phyloP scores from a whole-genome alignment of 352 stramenopile genomes.

The Phytophthora colocasiae region DNA sequence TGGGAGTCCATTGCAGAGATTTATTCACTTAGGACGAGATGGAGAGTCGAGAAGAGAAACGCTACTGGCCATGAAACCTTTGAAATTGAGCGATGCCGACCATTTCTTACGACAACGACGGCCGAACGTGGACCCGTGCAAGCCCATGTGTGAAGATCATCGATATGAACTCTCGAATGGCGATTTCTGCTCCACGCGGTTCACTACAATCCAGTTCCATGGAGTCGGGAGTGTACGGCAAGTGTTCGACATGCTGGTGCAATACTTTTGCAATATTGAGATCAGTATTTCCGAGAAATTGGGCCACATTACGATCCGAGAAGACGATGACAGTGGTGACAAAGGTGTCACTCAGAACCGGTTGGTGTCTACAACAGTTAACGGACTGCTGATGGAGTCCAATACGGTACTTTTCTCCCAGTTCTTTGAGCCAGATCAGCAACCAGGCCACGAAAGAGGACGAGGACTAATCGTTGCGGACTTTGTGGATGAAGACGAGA shows the following conservation, averaged over 20 bases:
- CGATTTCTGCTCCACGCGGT: constrained; percentile 38
- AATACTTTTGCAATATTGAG: constrained; percentile 48
- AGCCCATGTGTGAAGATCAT: constrained; percentile 40
- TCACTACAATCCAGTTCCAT: constrained; percentile 43
- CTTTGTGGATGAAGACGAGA: constrained; percentile 46
- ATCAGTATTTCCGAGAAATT: constrained; percentile 52
- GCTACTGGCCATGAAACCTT: constrained; percentile 29
- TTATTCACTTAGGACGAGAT: constrained; percentile 34
- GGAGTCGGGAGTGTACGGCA: constrained; percentile 33
- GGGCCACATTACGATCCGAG: constrained; percentile 47
- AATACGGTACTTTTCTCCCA: constrained; percentile 46
- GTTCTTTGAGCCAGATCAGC: constrained; percentile 27
- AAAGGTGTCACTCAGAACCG: constrained; percentile 42
- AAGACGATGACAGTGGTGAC: constrained; percentile 41
- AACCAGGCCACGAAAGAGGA: constrained; percentile 19
- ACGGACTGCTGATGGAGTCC: constrained; percentile 42
- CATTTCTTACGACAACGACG: constrained; percentile 40
- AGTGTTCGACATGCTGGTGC: constrained; percentile 46
- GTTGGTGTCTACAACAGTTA: constrained; percentile 42
- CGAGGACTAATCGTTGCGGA: constrained; percentile 42
- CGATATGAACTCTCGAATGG: constrained; percentile 36
- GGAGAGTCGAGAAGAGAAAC: constrained; percentile 16
- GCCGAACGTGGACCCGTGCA: constrained; percentile 39
- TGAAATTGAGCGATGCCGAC: constrained; percentile 40
- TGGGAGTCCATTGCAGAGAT: constrained; percentile 41